Evolutionary conservation across 2,329 filamentous ascomycete species (phyloP), one percentile per base, ranked within the genome.

Genomic region (Aspergillus sojae): DNA sequence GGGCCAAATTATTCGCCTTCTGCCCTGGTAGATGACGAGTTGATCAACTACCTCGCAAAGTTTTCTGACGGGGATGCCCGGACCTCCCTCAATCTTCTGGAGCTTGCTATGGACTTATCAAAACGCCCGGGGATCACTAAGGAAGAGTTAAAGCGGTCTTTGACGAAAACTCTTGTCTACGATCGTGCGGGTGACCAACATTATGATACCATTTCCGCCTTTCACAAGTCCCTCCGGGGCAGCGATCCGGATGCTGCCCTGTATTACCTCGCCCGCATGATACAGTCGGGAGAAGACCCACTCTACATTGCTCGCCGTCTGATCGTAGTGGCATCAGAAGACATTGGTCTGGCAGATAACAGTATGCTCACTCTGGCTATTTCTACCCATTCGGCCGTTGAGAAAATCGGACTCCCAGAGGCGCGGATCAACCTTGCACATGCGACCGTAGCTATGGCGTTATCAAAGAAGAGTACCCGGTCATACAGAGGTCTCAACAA

Each of bases 131-230:
- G 83, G 11, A 88, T 91, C 67, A 95, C 92, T 0, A 88, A 90
- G 66, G 88, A 90, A 6, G 86, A 88, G 63, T 88, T 99, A 74
- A 97, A 97, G 75, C 83, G 88, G 1, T 86, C 91, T 2, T 84
- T 99, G 11, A 98, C 94, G 2, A 94, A 94, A 75, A 98, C 94
- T 0, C 83, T 98, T 1, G 93, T 98, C 16, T 98, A 98, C 79
- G 95, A 99, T 78, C 89, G 95, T 60, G 92, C 91, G 0, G 94
- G 95, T 58, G 95, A 99, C 78, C 93, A 97, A 76, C 95, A 98
- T 80, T 99, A 98, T 81, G 94, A 99, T 75, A 95, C 92, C 59
- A 98, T 99, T 72, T 96, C 92, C 0, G 95, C 95, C 34, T 95
- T 98, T 71, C 95, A 98, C 84, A 99, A 99, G 74, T 93, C 93